These are phyloP conservation scores for Syzygium malaccense DNA, from an alignment of 441 rosid species.

Conservation along the genomic window DNA sequence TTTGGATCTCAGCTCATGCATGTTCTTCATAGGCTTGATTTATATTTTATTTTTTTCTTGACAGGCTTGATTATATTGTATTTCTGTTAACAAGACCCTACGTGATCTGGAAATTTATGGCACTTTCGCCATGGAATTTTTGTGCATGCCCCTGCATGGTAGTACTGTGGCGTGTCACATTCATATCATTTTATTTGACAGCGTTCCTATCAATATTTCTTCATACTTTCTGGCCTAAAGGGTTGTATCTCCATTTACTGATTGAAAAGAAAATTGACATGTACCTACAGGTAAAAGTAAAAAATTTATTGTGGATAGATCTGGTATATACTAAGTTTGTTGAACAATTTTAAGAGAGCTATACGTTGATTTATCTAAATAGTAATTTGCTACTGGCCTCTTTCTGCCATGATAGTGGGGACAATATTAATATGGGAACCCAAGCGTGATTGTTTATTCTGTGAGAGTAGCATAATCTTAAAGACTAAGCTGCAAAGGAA, in stretches of 20 bases:
- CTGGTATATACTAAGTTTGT: neutral
- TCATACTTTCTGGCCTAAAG: neutral
- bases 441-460: neutral
- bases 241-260: neutral
- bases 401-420: neutral
- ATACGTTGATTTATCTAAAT: neutral
- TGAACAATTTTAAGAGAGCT: neutral
- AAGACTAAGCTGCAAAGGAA: neutral
- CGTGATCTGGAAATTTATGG: neutral
- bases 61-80: neutral
- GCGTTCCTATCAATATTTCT: neutral
- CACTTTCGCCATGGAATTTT: neutral
- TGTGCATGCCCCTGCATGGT: neutral
- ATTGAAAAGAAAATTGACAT: neutral
- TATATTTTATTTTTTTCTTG: neutral
- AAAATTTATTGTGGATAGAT: neutral
- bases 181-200: neutral
- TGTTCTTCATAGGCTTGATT: slow-evolving; percentile 34
- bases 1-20: neutral
- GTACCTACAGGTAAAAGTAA: neutral
- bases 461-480: neutral
- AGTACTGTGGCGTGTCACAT: neutral
- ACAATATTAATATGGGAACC: neutral
- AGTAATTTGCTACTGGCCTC: neutral
- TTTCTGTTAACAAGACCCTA: neutral